Evolutionary conservation across 139 green algal species (phyloP).

Genomic region (Picochlorum sp.): DNA sequence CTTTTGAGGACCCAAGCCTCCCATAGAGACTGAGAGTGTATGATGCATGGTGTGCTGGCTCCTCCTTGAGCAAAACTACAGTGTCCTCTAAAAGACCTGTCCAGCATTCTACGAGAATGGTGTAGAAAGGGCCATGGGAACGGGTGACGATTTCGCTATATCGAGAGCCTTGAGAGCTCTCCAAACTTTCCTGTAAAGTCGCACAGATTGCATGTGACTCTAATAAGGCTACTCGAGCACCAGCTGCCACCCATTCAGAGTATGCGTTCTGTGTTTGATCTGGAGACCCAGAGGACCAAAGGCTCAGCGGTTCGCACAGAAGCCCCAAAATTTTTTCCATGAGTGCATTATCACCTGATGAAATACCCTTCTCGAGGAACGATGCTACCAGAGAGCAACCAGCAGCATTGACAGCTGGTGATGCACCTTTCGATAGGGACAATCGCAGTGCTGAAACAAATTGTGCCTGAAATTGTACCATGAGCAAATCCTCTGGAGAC

Average conservation of each 20-base stretch:
- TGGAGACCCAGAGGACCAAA: slow-evolving; percentile 13
- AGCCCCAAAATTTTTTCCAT: slow-evolving; percentile 59
- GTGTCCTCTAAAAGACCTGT: slow-evolving; percentile 48
- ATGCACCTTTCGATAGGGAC: slow-evolving; percentile 26
- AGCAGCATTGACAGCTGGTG: slow-evolving; percentile 38
- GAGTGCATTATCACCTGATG: slow-evolving; percentile 38
- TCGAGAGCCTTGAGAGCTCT: neutral
- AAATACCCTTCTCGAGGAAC: slow-evolving; percentile 56
- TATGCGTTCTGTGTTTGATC: slow-evolving; percentile 33
- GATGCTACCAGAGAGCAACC: slow-evolving; percentile 51
- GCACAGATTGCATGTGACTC: slow-evolving; percentile 60
- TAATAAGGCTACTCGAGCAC: slow-evolving; percentile 35
- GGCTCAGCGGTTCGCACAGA: slow-evolving; percentile 40
- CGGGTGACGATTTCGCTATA: slow-evolving; percentile 13
- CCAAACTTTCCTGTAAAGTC: slow-evolving; percentile 11
- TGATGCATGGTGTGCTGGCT: neutral
- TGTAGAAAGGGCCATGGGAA: slow-evolving; percentile 27
- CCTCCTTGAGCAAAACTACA: slow-evolving; percentile 30
- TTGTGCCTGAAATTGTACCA: slow-evolving; percentile 77
- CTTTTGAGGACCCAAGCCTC: neutral
- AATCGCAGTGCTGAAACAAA: slow-evolving; percentile 46
- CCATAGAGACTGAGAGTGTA: slow-evolving; percentile 5
- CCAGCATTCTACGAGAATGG: slow-evolving; percentile 20
- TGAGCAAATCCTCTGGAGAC: slow-evolving; percentile 28
- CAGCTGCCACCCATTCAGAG: slow-evolving; percentile 61